phyloP scores from a whole-genome alignment of 2,329 filamentous ascomycete genomes.

The Akanthomyces dipterigenus region DNA sequence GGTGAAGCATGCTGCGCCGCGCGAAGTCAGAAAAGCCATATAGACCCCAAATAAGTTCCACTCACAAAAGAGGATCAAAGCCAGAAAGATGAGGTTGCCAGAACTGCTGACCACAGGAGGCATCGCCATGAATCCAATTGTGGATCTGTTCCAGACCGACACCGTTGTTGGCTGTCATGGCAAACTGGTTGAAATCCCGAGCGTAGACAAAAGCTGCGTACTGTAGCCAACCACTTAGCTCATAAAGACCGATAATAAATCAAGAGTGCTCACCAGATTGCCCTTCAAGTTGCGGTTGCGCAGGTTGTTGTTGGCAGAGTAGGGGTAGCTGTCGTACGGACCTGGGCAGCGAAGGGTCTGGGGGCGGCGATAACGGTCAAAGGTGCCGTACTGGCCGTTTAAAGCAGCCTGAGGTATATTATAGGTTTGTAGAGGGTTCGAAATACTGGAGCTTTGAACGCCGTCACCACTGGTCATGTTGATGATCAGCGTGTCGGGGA shows the following conservation, averaged over 20 bases:
- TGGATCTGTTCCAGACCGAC: slow-evolving; percentile 28
- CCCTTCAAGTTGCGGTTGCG: slow-evolving; percentile 21
- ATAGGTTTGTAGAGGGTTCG: slow-evolving; percentile 43
- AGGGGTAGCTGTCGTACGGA: slow-evolving; percentile 23
- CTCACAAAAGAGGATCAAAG: slow-evolving; percentile 31
- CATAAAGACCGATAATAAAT: too few species aligned
- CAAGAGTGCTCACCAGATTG: slow-evolving; percentile 24
- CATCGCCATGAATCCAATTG: slow-evolving; percentile 23
- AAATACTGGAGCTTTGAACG: slow-evolving; percentile 20
- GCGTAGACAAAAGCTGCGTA: slow-evolving; percentile 25
- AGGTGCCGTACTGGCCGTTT: slow-evolving; percentile 26
- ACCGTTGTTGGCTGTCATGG: slow-evolving; percentile 19
- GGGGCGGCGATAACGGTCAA: slow-evolving; percentile 17
- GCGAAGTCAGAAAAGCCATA: background rate
- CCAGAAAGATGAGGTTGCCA: slow-evolving; percentile 23
- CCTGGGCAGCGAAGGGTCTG: slow-evolving; percentile 25
- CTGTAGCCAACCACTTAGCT: slow-evolving; percentile 19
- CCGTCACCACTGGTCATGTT: slow-evolving; percentile 10
- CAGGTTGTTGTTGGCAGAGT: slow-evolving; percentile 23
- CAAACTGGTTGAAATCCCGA: slow-evolving; percentile 18
- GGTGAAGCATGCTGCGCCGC: slow-evolving; percentile 26
- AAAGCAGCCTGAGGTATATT: slow-evolving; percentile 31
- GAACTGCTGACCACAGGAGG: slow-evolving; percentile 24
- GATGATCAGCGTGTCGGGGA: slow-evolving; percentile 4
- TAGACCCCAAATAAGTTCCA: background rate